Percentiles rank a stretch among this genome's conserved stretches.
These are phyloP conservation scores for Suhomyces kunorum DNA, from an alignment of 1,139 yeast genomes.

Conservation along the genomic window DNA sequence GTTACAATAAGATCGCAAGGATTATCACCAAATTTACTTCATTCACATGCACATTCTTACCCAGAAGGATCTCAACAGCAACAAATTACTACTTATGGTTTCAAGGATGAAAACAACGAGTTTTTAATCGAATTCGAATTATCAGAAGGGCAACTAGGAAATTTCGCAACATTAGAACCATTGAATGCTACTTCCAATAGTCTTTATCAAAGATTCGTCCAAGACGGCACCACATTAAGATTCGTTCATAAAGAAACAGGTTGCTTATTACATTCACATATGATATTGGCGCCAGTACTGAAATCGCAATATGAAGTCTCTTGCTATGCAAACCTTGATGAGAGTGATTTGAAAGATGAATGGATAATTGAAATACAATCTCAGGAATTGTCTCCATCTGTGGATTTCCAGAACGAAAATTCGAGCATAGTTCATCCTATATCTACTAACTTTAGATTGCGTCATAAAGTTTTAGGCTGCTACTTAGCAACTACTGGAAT, in stretches of 20 bases:
- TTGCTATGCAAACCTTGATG: constrained; percentile 59
- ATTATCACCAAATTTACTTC: constrained; percentile 65
- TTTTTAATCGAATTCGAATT: constrained; percentile 55
- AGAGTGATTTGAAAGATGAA: constrained; percentile 66
- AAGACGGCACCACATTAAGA: constrained; percentile 58
- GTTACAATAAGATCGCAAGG: constrained; percentile 75
- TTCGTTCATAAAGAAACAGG: constrained; percentile 55
- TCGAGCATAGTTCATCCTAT: constrained; percentile 58
- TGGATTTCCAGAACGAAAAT: constrained; percentile 43
- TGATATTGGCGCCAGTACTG: constrained; percentile 55
- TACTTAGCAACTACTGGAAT: constrained; percentile 73
- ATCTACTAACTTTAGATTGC: constrained; percentile 67
- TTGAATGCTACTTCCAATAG: constrained; percentile 29
- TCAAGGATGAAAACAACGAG: constrained; percentile 66
- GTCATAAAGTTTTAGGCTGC: constrained; percentile 65
- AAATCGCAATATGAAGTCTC: constrained; percentile 61
- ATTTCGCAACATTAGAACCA: constrained; percentile 35
- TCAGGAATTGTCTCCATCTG: constrained; percentile 56
- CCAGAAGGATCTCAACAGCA: constrained; percentile 77
- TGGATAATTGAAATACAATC: constrained; percentile 69
- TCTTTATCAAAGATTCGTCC: constrained; percentile 25
- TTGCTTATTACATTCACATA: constrained; percentile 64
- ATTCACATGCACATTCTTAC: constrained; percentile 66
- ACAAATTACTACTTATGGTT: constrained; percentile 76
- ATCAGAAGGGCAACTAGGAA: constrained; percentile 24